These are phyloP conservation scores for Conticribra weissflogii DNA, from an alignment of 108 stramenopile genomes.

Conservation along the genomic window DNA sequence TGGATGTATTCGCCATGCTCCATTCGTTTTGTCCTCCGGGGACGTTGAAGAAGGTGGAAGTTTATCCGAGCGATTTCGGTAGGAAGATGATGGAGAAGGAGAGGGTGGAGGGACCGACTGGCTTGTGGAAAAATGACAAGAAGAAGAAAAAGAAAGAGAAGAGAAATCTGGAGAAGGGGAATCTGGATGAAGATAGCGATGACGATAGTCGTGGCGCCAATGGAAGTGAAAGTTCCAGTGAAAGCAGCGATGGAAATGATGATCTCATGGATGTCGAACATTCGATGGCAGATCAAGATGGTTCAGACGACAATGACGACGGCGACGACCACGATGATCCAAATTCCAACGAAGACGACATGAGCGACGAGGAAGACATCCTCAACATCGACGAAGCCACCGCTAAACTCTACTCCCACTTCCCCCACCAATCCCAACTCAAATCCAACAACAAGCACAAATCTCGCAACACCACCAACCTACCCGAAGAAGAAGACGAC, in stretches of 20 bases:
- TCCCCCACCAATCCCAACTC: slow-evolving; percentile 37
- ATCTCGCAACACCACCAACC: not conserved
- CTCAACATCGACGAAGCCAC: slow-evolving; percentile 43
- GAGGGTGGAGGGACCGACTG: slow-evolving; percentile 71
- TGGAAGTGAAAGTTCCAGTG: slow-evolving; percentile 18
- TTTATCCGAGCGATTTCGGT: slow-evolving; percentile 91
- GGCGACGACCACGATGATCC: slow-evolving; percentile 29
- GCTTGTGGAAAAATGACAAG: slow-evolving; percentile 69
- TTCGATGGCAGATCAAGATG: no score
- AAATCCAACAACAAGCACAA: slow-evolving; percentile 20
- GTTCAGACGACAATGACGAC: slow-evolving; percentile 9
- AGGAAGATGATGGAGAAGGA: slow-evolving; percentile 90
- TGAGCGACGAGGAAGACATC: slow-evolving; percentile 39
- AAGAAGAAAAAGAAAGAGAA: no score
- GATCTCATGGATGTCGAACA: slow-evolving; percentile 10
- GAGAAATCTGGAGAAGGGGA: no score
- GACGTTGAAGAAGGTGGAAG: slow-evolving; percentile 70
- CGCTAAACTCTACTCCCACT: slow-evolving; percentile 46
- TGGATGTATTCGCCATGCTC: slow-evolving; percentile 89
- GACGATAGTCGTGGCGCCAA: slow-evolving; percentile 21
- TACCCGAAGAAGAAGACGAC: slow-evolving; percentile 18
- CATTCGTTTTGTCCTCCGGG: slow-evolving; percentile 85
- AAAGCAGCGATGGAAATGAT: slow-evolving; percentile 8
- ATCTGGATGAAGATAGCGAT: slow-evolving; percentile 27
- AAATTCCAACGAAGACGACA: slow-evolving; percentile 32